Evolutionary conservation across 2,329 filamentous ascomycete genomes (phyloP).

Genomic region (Sclerotinia spermophila): DNA sequence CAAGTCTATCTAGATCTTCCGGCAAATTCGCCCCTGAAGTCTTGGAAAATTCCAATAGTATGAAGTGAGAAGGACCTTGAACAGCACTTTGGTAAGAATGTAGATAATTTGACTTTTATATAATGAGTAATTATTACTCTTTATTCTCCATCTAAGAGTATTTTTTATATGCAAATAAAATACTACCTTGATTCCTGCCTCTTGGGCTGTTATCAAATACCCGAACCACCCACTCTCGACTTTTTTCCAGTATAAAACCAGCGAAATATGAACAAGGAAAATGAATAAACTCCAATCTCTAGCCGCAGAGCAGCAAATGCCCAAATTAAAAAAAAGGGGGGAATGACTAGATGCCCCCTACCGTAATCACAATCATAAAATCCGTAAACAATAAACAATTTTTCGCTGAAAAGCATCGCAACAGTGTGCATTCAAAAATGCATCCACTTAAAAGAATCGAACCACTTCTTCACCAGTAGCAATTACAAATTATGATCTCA

Average conservation of each 20-base stretch:
- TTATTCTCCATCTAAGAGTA: neutral
- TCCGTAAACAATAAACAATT: constrained; percentile 15
- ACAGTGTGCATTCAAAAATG: constrained; percentile 3
- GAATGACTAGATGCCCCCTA: neutral
- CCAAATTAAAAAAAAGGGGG: neutral
- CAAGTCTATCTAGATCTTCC: neutral
- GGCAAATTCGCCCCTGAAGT: neutral
- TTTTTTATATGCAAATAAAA: neutral
- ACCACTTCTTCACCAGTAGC: neutral
- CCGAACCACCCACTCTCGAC: neutral
- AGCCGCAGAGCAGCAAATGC: neutral
- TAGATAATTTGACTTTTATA: constrained; percentile 2
- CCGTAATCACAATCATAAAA: constrained; percentile 15
- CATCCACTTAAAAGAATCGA: constrained; percentile 8
- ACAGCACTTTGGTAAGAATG: neutral
- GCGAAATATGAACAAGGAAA: constrained; percentile 13
- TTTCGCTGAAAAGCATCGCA: constrained; percentile 16
- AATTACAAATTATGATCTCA: constrained; percentile 12
- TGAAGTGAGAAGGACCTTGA: neutral
- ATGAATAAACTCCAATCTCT: neutral
- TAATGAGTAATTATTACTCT: neutral
- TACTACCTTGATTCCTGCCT: neutral
- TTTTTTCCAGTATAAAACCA: neutral
- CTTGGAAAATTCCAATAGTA: neutral
- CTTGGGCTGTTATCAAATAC: neutral